Conservation (phyloP, 306 rosid genomes). For the Abrus precatorius region DNA sequence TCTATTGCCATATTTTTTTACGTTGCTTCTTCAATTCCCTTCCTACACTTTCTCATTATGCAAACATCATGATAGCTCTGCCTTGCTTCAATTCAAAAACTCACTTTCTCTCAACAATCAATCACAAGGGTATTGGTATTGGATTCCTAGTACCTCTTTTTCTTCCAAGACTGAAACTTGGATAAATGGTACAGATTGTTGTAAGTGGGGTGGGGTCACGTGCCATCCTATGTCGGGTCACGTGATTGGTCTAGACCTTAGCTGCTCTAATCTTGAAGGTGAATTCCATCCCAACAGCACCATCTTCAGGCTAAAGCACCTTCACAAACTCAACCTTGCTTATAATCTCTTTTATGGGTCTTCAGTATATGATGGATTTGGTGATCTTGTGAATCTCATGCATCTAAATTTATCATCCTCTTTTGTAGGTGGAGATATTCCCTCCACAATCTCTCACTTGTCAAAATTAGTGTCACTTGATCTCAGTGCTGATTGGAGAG, state of each 20-base stretch:
- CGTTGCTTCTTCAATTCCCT: neutral
- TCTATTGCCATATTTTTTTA: neutral
- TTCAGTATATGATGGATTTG: neutral
- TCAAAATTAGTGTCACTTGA: constrained; percentile 50
- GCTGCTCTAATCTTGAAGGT: constrained; percentile 25
- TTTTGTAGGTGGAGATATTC: neutral
- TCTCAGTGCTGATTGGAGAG: neutral
- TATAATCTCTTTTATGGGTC: neutral
- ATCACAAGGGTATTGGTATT: too few relatives aligned
- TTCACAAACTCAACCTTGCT: constrained; percentile 45
- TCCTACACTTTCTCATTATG: neutral
- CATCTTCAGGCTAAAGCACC: constrained; percentile 21
- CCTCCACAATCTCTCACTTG: constrained; percentile 47
- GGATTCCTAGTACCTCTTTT: neutral
- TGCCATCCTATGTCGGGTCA: constrained; percentile 11
- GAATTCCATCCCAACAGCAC: constrained; percentile 31
- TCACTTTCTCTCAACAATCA: neutral
- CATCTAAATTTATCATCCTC: neutral
- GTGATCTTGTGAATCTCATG: constrained; percentile 22
- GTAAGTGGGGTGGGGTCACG: constrained; percentile 36
- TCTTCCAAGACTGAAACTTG: constrained; percentile 41
- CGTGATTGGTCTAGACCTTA: constrained; percentile 39
- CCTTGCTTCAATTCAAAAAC: neutral
- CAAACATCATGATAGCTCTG: neutral
- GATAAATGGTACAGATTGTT: constrained; percentile 29